phyloP scores from a whole-genome alignment of 371 early-diverging fungal genomes.

The Lichtheimia ramosa region DNA sequence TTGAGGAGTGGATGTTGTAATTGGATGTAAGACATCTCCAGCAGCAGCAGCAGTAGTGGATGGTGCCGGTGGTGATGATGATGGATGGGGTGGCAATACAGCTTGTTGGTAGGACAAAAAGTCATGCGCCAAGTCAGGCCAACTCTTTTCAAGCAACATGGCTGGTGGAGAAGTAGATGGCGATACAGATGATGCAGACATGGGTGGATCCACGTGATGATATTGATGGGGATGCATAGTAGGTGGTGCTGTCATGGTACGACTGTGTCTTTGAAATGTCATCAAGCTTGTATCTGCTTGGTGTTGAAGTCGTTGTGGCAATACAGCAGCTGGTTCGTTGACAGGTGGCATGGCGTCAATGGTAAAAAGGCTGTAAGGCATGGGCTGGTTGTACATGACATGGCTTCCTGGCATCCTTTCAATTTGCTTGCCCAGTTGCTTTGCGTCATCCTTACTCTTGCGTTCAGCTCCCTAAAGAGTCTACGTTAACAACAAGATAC shows the following conservation, averaged over 20 bases:
- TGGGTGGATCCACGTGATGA: background rate
- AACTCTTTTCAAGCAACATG: too few relatives aligned
- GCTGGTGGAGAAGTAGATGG: background rate
- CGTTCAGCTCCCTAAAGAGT: slow-evolving; percentile 53
- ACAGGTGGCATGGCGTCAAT: slow-evolving; percentile 13
- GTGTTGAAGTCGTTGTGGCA: slow-evolving; percentile 4
- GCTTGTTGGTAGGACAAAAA: slow-evolving; percentile 1
- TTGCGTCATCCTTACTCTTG: slow-evolving; percentile 64
- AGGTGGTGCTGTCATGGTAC: slow-evolving; percentile 32
- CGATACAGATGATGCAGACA: background rate
- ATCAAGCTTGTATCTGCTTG: background rate
- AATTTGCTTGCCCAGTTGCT: slow-evolving; percentile 56
- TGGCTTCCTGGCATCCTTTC: slow-evolving; percentile 55
- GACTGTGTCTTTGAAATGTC: slow-evolving; percentile 16
- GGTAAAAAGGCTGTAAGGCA: slow-evolving; percentile 28
- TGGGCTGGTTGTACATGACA: slow-evolving; percentile 34
- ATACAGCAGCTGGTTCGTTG: slow-evolving; percentile 8
- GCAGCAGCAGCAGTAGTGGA: background rate
- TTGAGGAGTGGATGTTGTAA: too few relatives aligned
- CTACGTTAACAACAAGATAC: background rate
- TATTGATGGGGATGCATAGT: slow-evolving; percentile 6
- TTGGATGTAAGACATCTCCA: too few relatives aligned
- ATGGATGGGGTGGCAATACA: background rate
- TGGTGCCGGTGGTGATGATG: slow-evolving; percentile 11
- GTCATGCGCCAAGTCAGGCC: too few relatives aligned